Conservation (phyloP, 2,329 filamentous ascomycete genomes). For the Pseudogymnoascus sp. region DNA sequence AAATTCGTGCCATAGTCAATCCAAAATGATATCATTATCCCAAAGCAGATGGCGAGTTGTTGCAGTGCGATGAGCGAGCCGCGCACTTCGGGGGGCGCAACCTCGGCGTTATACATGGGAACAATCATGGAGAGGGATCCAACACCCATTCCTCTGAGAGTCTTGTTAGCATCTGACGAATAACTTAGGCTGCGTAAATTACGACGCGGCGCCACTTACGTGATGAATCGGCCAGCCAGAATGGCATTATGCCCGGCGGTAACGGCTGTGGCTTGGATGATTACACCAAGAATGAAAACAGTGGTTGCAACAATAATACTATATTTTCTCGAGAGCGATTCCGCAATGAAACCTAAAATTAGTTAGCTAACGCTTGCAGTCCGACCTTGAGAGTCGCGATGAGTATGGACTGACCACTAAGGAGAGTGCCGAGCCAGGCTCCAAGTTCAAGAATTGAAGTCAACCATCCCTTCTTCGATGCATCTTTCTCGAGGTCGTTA, state of each 20-base stretch:
- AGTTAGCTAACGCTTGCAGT: slow-evolving; percentile 11
- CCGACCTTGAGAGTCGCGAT: neutral
- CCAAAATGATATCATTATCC: slow-evolving; percentile 49
- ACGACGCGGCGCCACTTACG: slow-evolving; percentile 26
- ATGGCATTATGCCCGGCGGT: slow-evolving; percentile 51
- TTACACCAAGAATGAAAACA: slow-evolving; percentile 63
- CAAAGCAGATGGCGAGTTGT: slow-evolving; percentile 54
- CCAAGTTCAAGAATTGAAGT: slow-evolving; percentile 67
- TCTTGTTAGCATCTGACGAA: neutral
- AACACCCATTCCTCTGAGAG: slow-evolving; percentile 55
- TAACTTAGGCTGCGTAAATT: neutral
- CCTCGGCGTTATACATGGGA: slow-evolving; percentile 44
- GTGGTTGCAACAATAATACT: slow-evolving; percentile 57
- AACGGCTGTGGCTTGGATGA: slow-evolving; percentile 59
- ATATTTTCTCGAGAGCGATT: slow-evolving; percentile 61
- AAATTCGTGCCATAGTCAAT: slow-evolving; percentile 59
- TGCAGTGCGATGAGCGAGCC: slow-evolving; percentile 59
- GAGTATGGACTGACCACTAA: slow-evolving; percentile 33
- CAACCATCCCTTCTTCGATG: slow-evolving; percentile 52
- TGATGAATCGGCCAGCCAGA: slow-evolving; percentile 64
- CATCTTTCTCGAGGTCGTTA: slow-evolving; percentile 37
- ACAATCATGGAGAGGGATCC: slow-evolving; percentile 62
- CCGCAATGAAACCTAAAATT: slow-evolving; percentile 49
- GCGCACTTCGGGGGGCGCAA: slow-evolving; percentile 56
- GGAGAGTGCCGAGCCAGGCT: slow-evolving; percentile 66